Base-by-base conservation (phyloP, 1,139 yeast genomes). In the Blastobotrys arbuscula region DNA sequence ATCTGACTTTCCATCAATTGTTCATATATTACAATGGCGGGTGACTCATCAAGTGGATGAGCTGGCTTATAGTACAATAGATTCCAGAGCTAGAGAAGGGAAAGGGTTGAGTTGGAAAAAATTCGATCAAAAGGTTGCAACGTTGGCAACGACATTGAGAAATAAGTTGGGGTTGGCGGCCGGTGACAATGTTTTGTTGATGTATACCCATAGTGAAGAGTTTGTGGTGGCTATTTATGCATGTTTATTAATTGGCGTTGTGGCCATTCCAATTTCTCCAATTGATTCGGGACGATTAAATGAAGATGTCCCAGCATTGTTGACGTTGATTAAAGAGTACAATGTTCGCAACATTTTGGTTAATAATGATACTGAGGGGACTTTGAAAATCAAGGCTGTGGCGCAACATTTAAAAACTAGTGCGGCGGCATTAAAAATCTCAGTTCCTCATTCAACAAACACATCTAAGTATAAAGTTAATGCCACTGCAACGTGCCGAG, bases 131-230 rank as follows among this genome's bases (percentile, higher is more conserved):
- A 77, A 87, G 52, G 78, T 90, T 1, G 85, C 87, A 28, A 82
- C 92, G 0, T 81, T 85, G 26, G 82, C 88, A 42, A 68, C 74
- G 5, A 78, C 84, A 50, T 70, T 81, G 48, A 61, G 76, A 48
- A 71, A 70, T 44, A 78, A 71, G 55, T 68, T 75, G 30, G 67
- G 71, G 2, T 63, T 87, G 42, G 73, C 67, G 46, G 75, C 86
- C 0, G 96, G 96, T 0, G 84, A 83, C 51, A 73, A 76, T 54
- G 90, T 87, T 6, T 75, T 90, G 4, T 70, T 92, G 56, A 84
- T 89, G 84, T 88, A 86, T 62, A 84, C 96, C 0, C 78, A 92
- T 47, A 81, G 92, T 0, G 96, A 90, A 52, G 97, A 92, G 54
- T 92, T 80, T 62, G 79, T 84, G 7, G 79, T 87, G 39, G 88